Evolutionary conservation across 2,329 filamentous ascomycete species (phyloP).

Genomic region (Pseudogymnoascus sp.): DNA sequence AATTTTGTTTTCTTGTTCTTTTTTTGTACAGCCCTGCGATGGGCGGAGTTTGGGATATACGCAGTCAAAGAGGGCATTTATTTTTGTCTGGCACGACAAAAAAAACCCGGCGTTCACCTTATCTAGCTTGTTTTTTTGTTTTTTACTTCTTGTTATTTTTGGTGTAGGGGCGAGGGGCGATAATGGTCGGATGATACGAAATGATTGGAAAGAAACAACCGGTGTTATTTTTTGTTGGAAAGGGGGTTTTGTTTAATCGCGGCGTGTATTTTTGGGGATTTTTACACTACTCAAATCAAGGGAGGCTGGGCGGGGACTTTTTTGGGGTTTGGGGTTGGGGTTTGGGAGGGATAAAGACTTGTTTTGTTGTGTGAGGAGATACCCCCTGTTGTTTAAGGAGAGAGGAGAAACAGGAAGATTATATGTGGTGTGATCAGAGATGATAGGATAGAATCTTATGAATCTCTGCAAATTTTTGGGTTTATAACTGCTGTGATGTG

Average conservation of each 20-base stretch:
- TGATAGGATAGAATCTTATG: neutral
- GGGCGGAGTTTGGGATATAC: neutral
- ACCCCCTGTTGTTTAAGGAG: neutral
- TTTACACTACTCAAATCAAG: no score
- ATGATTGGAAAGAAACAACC: neutral
- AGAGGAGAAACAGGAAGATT: neutral
- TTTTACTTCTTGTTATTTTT: no score
- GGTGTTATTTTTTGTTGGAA: neutral
- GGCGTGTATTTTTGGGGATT: neutral
- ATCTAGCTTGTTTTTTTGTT: neutral
- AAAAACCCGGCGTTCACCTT: neutral
- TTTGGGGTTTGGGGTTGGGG: no score
- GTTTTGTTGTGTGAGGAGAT: neutral
- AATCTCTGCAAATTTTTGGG: neutral
- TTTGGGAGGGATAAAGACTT: neutral
- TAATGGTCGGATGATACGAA: neutral
- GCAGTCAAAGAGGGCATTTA: neutral
- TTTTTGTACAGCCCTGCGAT: neutral
- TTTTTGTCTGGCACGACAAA: neutral
- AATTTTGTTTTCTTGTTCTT: neutral
- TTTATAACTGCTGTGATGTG: no score
- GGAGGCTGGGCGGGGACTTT: no score
- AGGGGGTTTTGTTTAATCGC: neutral
- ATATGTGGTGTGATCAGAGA: neutral
- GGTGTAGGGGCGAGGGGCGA: neutral